phyloP scores from a whole-genome alignment of 2,329 filamentous ascomycete genomes.

The Verticillium zaregamsianum region DNA sequence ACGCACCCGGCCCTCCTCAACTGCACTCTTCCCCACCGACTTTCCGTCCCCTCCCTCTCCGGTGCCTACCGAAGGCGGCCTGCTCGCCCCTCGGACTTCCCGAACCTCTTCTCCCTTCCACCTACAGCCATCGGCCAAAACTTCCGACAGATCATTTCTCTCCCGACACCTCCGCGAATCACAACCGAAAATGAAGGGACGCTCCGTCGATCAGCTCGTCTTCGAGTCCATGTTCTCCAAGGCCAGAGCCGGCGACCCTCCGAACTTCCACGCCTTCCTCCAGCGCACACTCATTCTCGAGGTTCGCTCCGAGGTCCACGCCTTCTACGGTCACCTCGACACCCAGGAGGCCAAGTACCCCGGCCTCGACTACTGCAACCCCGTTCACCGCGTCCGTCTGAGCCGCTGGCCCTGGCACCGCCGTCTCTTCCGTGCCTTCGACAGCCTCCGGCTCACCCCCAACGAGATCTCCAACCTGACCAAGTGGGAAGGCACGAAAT shows the following conservation, averaged over 20 bases:
- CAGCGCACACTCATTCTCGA: conserved; percentile 69
- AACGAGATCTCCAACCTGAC: conserved; percentile 68
- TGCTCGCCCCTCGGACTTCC: background rate
- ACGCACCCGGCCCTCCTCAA: background rate
- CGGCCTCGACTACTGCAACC: conserved; percentile 72
- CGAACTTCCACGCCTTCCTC: conserved; percentile 66
- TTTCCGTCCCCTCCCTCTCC: background rate
- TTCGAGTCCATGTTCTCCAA: conserved; percentile 71
- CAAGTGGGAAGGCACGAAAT: conserved; percentile 79
- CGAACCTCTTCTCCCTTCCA: background rate
- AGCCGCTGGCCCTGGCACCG: conserved; percentile 73
- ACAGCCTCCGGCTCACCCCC: conserved; percentile 62
- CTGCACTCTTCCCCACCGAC: background rate
- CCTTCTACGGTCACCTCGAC: conserved; percentile 75
- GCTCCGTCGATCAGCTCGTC: conserved; percentile 66
- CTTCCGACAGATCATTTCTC: background rate
- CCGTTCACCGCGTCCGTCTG: conserved; percentile 71
- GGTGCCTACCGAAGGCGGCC: background rate
- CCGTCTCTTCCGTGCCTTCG: conserved; percentile 72
- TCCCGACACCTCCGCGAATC: background rate
- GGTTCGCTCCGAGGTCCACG: conserved; percentile 73
- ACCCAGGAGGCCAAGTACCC: conserved; percentile 79
- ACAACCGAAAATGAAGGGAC: conserved; percentile 60
- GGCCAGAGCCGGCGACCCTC: conserved; percentile 63
- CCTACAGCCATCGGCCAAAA: background rate